Percentiles rank a stretch among this genome's conserved stretches.
phyloP scores from a whole-genome alignment of 1,284 basidiomycete genomes.

The Apiotrichum gamsii region DNA sequence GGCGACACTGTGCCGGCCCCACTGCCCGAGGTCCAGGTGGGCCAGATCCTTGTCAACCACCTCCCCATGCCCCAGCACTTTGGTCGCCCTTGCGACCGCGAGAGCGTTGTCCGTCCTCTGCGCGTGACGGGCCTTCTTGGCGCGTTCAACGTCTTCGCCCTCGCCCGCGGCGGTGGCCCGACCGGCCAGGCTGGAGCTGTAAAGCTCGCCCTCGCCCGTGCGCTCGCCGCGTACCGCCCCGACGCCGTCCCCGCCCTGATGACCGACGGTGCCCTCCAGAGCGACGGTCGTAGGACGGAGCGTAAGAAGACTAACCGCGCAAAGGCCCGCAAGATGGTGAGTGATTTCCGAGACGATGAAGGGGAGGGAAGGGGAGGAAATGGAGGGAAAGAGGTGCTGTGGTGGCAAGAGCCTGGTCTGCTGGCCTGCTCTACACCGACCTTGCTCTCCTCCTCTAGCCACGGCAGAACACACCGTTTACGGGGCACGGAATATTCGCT shows the following conservation, averaged over 20 bases:
- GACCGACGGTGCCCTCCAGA: conserved; percentile 75
- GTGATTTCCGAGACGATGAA: too few relatives aligned
- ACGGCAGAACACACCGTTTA: too few relatives aligned
- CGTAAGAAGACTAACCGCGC: conserved; percentile 89
- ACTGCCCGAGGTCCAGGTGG: conserved; percentile 45
- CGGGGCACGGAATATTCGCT: neutral
- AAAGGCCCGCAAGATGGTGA: conserved; percentile 84
- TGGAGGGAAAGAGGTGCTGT: neutral
- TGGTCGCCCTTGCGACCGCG: conserved; percentile 66
- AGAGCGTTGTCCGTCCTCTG: conserved; percentile 72
- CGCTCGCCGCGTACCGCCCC: conserved; percentile 64
- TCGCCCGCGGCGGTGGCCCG: conserved; percentile 81
- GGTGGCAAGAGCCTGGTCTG: too few relatives aligned
- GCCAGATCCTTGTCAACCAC: conserved; percentile 76
- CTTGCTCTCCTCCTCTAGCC: too few relatives aligned
- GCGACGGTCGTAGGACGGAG: conserved; percentile 96
- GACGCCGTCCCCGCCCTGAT: conserved; percentile 61
- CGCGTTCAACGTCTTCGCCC: conserved; percentile 84
- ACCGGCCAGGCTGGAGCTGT: conserved; percentile 89
- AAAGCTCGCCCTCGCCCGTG: conserved; percentile 75
- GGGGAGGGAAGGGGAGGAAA: conserved; percentile 12
- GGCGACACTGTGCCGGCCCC: neutral
- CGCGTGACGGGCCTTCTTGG: conserved; percentile 79
- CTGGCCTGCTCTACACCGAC: conserved; percentile 1
- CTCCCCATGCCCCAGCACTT: conserved; percentile 73